Evolutionary conservation across 2,329 filamentous ascomycete species (phyloP), one percentile per base, ranked within the genome.

Genomic region (Dissoconium aciculare): DNA sequence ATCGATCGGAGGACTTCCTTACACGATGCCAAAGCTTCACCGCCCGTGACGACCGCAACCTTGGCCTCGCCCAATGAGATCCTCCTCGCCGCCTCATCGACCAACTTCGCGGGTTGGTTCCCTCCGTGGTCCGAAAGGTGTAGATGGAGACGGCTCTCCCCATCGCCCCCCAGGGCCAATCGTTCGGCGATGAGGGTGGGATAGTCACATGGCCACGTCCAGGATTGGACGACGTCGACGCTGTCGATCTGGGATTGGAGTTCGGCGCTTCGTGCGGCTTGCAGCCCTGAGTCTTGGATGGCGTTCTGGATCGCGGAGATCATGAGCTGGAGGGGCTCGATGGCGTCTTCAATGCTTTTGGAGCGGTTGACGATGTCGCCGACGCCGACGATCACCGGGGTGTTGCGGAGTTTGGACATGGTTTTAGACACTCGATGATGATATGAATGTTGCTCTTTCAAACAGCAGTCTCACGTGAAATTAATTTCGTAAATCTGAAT

Each of bases 191-290:
- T 46, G 1, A 70, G 52, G 4, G 57, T 59, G 0, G 72, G 69
- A 45, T 78, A 65, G 1, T 59, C 51, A 44, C 78, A 78, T 1
- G 67, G 64, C 73, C 73, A 77, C 0, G 73, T 75, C 73, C 73
- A 78, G 0, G 69, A 69, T 24, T 59, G 62, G 6, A 77, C 71
- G 3, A 75, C 63, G 26, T 47, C 65, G 27, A 78, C 57, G 40
- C 65, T 69, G 45, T 77, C 71, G 31, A 74, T 64, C 1, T 52
- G 50, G 0, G 54, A 43, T 36, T 58, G 58, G 0, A 74, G 45
- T 8, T 40, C 39, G 4, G 43, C 30, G 2, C 46, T 34, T 2
- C 44, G 23, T 2, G 47, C 42, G 9, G 47, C 42, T 6, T 34
- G 17, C 5, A 59, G 41, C 1, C 47, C 51, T 0, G 64, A 62